Base-by-base conservation (phyloP, 1,284 basidiomycete species). In the Hymenochaete sp. region DNA sequence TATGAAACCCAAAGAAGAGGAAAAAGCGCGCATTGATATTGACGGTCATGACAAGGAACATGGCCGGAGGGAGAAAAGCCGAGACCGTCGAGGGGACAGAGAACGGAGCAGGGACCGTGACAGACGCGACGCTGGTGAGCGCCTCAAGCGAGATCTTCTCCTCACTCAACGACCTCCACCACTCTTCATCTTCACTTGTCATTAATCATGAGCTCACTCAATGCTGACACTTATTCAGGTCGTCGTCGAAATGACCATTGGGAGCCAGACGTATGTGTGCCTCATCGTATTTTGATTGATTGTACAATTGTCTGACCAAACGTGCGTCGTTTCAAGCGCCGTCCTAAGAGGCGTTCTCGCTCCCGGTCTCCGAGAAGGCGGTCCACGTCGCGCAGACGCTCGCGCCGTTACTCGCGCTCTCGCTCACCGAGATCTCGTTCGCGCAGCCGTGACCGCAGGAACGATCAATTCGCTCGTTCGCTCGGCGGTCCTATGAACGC, bases 401-500 rank as follows among this genome's bases (percentile, higher is more conserved):
- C 75, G 47, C 70, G 71, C 28, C 72, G 71, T 13, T 69, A 73
- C 47, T 72, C 76, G 39, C 66, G 57, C 24, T 57, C 56, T 28
- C 75, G 72, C 36, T 71, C 73, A 42, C 77, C 79, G 16, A 72
- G 78, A 44, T 68, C 70, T 38, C 75, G 78, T 26, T 78, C 75
- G 38, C 75, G 82, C 44, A 73, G 72, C 55, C 68, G 77, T 21
- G 78, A 78, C 52, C 73, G 79, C 55, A 75, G 76, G 57, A 55
- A 71, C 40, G 84, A 86, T 53, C 59, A 80, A 4, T 85, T 86
- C 56, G 65, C 82, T 14, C 79, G 84, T 46, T 88, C 86, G 2
- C 78, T 89, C 21, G 90, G 88, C 21, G 90, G 90, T 1, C 88
- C 91, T 2, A 91, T 93, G 77, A 93, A 93, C 56, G 89, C 90